Evolutionary conservation across 1,284 basidiomycete genomes (phyloP).

Genomic region (Austroboletus niveus): DNA sequence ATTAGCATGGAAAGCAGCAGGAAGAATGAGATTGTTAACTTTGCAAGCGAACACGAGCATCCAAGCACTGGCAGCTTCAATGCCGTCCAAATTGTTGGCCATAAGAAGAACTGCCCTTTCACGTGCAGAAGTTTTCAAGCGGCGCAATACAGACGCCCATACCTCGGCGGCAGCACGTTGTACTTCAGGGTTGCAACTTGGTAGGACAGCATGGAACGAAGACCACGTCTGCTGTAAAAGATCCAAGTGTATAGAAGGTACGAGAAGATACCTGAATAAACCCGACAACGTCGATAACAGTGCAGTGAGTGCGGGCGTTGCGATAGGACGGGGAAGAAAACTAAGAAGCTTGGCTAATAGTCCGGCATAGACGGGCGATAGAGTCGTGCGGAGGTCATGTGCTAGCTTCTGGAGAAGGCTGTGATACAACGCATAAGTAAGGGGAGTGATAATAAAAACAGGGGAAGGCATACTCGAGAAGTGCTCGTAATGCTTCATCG

Average conservation of each 20-base stretch:
- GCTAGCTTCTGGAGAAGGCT: conserved; percentile 74
- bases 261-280: conserved; percentile 68
- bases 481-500: conserved; percentile 64
- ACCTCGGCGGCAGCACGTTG: conserved; percentile 74
- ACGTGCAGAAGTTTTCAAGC: conserved; percentile 54
- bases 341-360: conserved; percentile 53
- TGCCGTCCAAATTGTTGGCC: conserved; percentile 40
- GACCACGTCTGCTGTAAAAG: conserved; percentile 60
- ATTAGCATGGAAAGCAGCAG: conserved; percentile 2
- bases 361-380: conserved; percentile 56
- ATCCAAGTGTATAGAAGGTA: conserved; percentile 51
- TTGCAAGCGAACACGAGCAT: conserved; percentile 70
- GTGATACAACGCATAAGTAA: conserved; percentile 7
- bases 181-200: conserved; percentile 62
- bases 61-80: conserved; percentile 67
- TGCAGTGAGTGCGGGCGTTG: conserved; percentile 56
- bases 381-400: conserved; percentile 71
- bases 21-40: conserved; percentile 38
- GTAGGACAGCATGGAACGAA: conserved; percentile 46
- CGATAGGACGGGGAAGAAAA: conserved; percentile 58
- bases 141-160: conserved; percentile 69
- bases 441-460: conserved; percentile 3
- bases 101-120: conserved; percentile 53
- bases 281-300: conserved; percentile 64
- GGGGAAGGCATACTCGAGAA: conserved; percentile 63